Conservation (phyloP, 1,139 yeast species). For the Williopsis jadinii region DNA sequence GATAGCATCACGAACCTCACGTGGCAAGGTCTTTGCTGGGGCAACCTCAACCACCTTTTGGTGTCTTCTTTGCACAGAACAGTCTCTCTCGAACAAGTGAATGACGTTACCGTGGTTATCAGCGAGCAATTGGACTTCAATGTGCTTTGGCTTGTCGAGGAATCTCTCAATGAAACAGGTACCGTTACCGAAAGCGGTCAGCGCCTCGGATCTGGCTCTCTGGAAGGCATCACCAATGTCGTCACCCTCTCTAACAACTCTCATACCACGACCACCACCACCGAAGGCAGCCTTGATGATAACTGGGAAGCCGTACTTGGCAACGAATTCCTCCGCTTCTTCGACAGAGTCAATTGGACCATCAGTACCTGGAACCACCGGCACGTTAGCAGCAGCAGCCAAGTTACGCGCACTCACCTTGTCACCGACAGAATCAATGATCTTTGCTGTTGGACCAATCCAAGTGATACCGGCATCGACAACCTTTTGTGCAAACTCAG, state of each 20-base stretch:
- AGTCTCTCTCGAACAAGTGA: conserved; percentile 95
- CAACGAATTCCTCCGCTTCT: conserved; percentile 76
- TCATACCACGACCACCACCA: conserved; percentile 99
- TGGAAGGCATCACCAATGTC: conserved; percentile 85
- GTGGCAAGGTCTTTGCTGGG: conserved; percentile 91
- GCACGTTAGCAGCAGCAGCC: conserved; percentile 78
- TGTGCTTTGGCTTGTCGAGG: conserved; percentile 92
- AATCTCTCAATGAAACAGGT: conserved; percentile 97
- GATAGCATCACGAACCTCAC: conserved; percentile 79
- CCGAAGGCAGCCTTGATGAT: conserved; percentile 99
- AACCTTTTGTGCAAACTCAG: conserved; percentile 90
- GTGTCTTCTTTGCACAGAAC: conserved; percentile 98
- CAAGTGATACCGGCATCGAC: conserved; percentile 87
- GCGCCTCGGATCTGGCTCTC: conserved; percentile 93
- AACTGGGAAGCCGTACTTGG: conserved; percentile 85
- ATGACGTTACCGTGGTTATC: conserved; percentile 93
- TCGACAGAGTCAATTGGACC: conserved; percentile 84
- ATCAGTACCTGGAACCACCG: conserved; percentile 96
- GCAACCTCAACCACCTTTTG: conserved; percentile 99
- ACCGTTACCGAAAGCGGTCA: conserved; percentile 94
- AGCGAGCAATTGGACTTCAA: conserved; percentile 94
- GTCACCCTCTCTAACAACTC: conserved; percentile 97
- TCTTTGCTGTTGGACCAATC: conserved; percentile 89
- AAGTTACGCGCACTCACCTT: conserved; percentile 90
- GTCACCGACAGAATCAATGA: conserved; percentile 97